phyloP scores from a whole-genome alignment of 352 stramenopile species.

The Pythium dissimile region DNA sequence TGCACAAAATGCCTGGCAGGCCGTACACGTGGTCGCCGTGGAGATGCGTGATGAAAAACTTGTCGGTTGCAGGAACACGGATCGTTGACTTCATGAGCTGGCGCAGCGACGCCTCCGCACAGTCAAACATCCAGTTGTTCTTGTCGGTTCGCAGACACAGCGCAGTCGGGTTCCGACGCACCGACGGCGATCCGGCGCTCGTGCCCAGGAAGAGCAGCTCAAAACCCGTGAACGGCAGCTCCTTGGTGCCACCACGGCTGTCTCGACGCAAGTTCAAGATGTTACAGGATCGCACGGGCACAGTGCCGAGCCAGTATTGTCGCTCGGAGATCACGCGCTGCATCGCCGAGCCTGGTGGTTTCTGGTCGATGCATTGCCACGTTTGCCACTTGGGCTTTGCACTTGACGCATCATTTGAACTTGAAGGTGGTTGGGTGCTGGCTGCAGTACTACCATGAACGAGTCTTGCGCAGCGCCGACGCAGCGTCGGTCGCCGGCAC shows the following conservation, averaged over 20 bases:
- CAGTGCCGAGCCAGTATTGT: constrained; percentile 34
- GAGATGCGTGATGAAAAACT: constrained; percentile 85
- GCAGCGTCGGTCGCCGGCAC: not conserved
- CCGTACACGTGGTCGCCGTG: constrained; percentile 87
- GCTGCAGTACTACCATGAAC: not conserved
- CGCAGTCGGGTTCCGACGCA: constrained; percentile 57
- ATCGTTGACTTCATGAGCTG: constrained; percentile 82
- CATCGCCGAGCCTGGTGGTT: constrained; percentile 9
- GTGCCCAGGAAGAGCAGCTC: constrained; percentile 83
- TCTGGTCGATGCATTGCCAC: constrained; percentile 10
- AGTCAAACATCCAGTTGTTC: constrained; percentile 89
- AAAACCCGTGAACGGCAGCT: constrained; percentile 76
- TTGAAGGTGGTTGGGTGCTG: not conserved
- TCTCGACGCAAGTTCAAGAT: constrained; percentile 30
- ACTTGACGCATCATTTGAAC: not conserved
- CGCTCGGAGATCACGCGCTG: constrained; percentile 36
- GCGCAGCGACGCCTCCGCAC: constrained; percentile 70
- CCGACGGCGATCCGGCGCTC: constrained; percentile 66
- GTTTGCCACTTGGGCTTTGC: constrained; percentile 16
- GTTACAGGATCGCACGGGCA: constrained; percentile 60
- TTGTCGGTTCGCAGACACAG: constrained; percentile 61
- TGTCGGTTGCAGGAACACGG: constrained; percentile 66
- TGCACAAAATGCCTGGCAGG: constrained; percentile 78
- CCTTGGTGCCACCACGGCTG: constrained; percentile 2
- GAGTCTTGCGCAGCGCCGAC: constrained; percentile 1